These are phyloP conservation scores for Macadamia tetraphylla DNA, from an alignment of 164 flowering plant genomes.

Conservation along the genomic window DNA sequence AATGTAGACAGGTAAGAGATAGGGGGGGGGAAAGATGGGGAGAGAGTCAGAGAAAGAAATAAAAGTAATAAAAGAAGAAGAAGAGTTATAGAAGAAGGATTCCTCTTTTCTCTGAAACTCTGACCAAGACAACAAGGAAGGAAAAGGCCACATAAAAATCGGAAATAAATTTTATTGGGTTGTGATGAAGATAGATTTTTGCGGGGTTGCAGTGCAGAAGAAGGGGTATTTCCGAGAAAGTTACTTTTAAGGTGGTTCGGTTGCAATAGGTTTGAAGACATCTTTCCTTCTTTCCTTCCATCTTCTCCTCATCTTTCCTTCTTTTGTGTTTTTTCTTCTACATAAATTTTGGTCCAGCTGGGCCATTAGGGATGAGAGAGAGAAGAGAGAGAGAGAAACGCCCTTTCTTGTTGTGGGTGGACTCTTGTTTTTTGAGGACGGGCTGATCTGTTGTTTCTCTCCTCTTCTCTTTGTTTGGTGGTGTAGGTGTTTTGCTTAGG, in stretches of 20 bases:
- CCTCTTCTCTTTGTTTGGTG: constrained; percentile 5
- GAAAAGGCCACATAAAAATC: constrained; percentile 63
- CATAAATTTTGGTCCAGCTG: constrained; percentile 49
- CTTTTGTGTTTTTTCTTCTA: constrained; percentile 20
- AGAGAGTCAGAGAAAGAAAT: neutral
- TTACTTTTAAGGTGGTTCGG: constrained; percentile 12
- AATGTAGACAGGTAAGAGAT: no score
- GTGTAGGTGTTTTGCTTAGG: constrained; percentile 2
- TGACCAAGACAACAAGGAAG: constrained; percentile 42
- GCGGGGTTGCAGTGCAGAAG: constrained; percentile 47
- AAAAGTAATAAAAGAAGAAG: no score
- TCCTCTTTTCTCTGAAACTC: constrained; percentile 45
- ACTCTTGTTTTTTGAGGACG: neutral
- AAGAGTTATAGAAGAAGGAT: constrained; percentile 8
- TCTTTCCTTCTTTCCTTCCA: constrained; percentile 18
- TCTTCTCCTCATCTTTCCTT: neutral
- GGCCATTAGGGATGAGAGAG: constrained; percentile 31
- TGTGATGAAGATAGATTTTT: constrained; percentile 25
- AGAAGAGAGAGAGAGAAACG: constrained; percentile 11
- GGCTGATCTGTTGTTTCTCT: constrained; percentile 3
- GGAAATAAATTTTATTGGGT: constrained; percentile 23
- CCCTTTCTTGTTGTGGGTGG: constrained; percentile 10
- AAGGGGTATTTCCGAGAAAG: constrained; percentile 54
- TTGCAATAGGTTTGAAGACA: constrained; percentile 50
- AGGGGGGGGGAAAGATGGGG: constrained; percentile 9